These are phyloP conservation scores for Phytopythium chamaehyphon DNA, from an alignment of 352 stramenopile genomes.

Conservation along the genomic window DNA sequence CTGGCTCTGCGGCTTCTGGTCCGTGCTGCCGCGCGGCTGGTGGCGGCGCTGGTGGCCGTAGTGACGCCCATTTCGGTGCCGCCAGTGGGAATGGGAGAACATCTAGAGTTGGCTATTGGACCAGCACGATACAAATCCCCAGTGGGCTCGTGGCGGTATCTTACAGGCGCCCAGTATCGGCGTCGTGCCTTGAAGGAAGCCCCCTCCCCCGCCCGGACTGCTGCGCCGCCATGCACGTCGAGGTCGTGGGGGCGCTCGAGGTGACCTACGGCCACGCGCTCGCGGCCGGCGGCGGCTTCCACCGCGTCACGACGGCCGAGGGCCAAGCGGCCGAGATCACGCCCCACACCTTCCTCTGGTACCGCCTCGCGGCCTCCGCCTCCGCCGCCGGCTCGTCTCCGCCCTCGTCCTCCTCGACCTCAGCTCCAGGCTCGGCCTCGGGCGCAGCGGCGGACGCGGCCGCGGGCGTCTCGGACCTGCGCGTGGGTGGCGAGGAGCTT, in stretches of 20 bases:
- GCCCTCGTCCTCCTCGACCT: conserved; percentile 3
- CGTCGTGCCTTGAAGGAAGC: no score
- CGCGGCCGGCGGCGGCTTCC: conserved; percentile 69
- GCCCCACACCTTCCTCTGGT: conserved; percentile 84
- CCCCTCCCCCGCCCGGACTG: no score
- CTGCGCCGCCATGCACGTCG: conserved; percentile 47
- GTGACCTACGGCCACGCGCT: conserved; percentile 87
- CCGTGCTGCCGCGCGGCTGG: conserved; percentile 21
- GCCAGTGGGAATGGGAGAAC: no score
- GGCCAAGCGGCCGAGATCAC: conserved; percentile 74
- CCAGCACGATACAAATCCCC: no score
- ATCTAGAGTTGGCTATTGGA: no score
- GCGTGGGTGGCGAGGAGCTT: conserved; percentile 29
- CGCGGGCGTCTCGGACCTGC: conserved; percentile 51
- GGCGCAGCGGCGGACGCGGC: conserved; percentile 7
- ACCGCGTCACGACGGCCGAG: conserved; percentile 75
- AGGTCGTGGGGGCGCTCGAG: conserved; percentile 69
- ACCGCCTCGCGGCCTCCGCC: conserved; percentile 34
- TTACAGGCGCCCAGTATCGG: no score
- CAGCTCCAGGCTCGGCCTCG: background rate
- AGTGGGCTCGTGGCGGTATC: no score
- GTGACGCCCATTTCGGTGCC: no score
- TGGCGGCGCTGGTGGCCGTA: conserved; percentile 2
- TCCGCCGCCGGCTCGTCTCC: conserved; percentile 9
- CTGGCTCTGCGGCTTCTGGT: conserved; percentile 65